These are phyloP conservation scores for Clarireedia homoeocarpa DNA, from an alignment of 2,329 filamentous ascomycete genomes.

Conservation along the genomic window DNA sequence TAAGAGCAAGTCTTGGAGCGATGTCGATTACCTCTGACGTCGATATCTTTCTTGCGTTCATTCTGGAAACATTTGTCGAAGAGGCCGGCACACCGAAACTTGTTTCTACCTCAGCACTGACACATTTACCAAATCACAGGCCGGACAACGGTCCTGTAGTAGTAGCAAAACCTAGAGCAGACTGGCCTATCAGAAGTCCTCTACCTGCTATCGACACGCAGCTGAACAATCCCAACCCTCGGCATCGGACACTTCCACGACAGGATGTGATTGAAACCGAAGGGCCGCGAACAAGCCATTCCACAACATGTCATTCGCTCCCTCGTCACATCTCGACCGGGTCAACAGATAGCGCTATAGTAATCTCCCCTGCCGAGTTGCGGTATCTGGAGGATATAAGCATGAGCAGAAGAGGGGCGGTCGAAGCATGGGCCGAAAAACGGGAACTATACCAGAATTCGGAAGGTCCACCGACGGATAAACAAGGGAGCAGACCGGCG, in stretches of 20 bases:
- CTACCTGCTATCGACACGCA: not conserved
- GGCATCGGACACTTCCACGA: not conserved
- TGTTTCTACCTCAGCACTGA: not conserved
- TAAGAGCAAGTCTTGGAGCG: slow-evolving; percentile 77
- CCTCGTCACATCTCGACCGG: slow-evolving; percentile 3
- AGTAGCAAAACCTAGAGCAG: not conserved
- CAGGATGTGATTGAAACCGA: not conserved
- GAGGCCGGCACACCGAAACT: not conserved
- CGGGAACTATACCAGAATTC: not conserved
- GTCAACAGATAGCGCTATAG: slow-evolving; percentile 8
- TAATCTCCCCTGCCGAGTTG: not conserved
- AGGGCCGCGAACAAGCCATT: slow-evolving; percentile 2
- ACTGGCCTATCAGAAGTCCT: not conserved
- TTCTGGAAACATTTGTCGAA: slow-evolving; percentile 41
- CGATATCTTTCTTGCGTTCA: slow-evolving; percentile 59
- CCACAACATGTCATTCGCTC: not conserved
- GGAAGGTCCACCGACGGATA: not conserved
- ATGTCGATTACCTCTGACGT: slow-evolving; percentile 79
- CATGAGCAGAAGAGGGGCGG: not conserved
- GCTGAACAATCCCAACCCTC: not conserved
- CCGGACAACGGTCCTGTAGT: not conserved
- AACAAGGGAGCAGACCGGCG: slow-evolving; percentile 4
- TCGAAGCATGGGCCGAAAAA: not conserved
- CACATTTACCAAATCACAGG: not conserved
- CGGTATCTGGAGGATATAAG: not conserved